These are phyloP conservation scores for Scedosporium apiospermum DNA, from an alignment of 2,329 filamentous ascomycete species.

Conservation along the genomic window DNA sequence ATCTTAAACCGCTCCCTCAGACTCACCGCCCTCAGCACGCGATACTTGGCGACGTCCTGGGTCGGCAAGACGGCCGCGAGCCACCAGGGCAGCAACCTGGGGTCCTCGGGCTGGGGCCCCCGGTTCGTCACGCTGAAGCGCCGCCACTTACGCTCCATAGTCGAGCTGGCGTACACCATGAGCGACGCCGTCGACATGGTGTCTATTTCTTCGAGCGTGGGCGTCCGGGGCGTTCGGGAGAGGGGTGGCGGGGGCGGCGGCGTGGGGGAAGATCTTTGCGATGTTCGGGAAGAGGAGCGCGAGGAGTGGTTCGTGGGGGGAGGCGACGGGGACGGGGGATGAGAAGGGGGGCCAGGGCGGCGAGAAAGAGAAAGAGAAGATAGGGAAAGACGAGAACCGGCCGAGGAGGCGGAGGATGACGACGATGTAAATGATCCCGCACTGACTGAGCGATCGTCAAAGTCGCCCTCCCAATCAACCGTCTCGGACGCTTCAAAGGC, in stretches of 20 bases:
- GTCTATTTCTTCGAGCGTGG: constrained; percentile 11
- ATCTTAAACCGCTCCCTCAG: constrained; percentile 78
- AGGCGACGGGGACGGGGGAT: neutral
- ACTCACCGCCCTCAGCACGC: constrained; percentile 61
- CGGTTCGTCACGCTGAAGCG: constrained; percentile 63
- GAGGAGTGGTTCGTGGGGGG: no score
- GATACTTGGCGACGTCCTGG: constrained; percentile 69
- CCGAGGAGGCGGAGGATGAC: neutral
- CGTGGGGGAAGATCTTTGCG: no score
- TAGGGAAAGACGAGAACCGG: neutral
- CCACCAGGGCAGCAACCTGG: constrained; percentile 80
- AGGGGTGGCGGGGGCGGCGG: neutral
- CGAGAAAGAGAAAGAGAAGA: neutral
- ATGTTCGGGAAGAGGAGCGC: no score
- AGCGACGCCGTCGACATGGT: constrained; percentile 61
- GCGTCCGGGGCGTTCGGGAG: neutral
- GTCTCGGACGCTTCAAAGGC: constrained; percentile 63
- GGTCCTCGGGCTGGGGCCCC: constrained; percentile 67
- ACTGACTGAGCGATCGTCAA: neutral
- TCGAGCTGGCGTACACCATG: constrained; percentile 54
- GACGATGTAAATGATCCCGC: neutral
- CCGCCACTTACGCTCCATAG: constrained; percentile 59
- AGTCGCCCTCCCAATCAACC: constrained; percentile 9
- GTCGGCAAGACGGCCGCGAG: constrained; percentile 75
- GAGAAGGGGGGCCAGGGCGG: neutral